phyloP scores from a whole-genome alignment of 495 filamentous ascomycete species.

The Penicillium taxi region DNA sequence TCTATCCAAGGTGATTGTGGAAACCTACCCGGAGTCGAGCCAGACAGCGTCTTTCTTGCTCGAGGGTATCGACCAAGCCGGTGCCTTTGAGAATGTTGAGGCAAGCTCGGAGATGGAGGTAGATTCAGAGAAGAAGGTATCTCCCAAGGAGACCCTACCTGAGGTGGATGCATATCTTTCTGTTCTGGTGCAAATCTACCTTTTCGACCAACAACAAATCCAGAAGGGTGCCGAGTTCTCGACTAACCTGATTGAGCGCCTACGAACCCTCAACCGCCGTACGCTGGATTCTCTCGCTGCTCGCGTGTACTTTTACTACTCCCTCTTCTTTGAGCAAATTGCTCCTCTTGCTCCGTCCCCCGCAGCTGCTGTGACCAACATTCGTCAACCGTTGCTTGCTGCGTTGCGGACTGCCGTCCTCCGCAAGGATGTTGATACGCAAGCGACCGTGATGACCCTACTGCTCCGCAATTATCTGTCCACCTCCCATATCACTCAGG shows the following conservation, averaged over 20 bases:
- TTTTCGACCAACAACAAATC: slow-evolving; percentile 74
- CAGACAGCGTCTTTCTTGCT: slow-evolving; percentile 61
- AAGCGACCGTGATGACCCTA: slow-evolving; percentile 88
- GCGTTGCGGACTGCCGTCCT: slow-evolving; percentile 89
- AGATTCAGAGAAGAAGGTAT: slow-evolving; percentile 49
- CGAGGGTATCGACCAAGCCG: slow-evolving; percentile 54
- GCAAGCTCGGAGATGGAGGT: slow-evolving; percentile 65
- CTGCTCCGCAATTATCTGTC: slow-evolving; percentile 93
- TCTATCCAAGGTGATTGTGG: slow-evolving; percentile 68
- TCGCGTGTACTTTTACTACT: slow-evolving; percentile 96
- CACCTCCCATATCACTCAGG: slow-evolving; percentile 94
- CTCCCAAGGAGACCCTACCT: slow-evolving; percentile 65
- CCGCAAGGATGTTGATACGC: slow-evolving; percentile 91
- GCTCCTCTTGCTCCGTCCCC: slow-evolving; percentile 80
- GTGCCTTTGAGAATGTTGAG: slow-evolving; percentile 49
- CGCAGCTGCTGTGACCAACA: slow-evolving; percentile 70
- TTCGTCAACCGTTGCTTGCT: slow-evolving; percentile 76
- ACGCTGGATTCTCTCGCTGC: slow-evolving; percentile 90
- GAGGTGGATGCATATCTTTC: slow-evolving; percentile 90
- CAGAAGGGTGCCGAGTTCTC: slow-evolving; percentile 80
- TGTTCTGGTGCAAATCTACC: slow-evolving; percentile 80
- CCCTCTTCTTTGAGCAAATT: slow-evolving; percentile 84
- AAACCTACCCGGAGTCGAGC: slow-evolving; percentile 64
- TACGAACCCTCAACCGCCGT: slow-evolving; percentile 84
- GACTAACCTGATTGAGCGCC: slow-evolving; percentile 64